phyloP scores from a whole-genome alignment of 2,329 filamentous ascomycete genomes.

The Hypoxylon sp. region DNA sequence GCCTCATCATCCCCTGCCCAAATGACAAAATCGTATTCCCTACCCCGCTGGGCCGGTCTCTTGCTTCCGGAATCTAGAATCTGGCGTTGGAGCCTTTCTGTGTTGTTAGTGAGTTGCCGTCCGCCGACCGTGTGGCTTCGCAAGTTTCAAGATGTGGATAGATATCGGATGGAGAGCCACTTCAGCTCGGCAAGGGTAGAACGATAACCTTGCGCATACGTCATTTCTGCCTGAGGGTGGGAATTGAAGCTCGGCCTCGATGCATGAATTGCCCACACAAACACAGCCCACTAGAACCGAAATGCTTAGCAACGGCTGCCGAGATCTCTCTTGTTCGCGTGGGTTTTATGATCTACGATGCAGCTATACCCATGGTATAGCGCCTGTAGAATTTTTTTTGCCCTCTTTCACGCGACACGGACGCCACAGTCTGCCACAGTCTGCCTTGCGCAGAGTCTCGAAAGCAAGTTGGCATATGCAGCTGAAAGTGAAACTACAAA shows the following conservation, averaged over 20 bases:
- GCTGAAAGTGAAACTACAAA: constrained; percentile 29
- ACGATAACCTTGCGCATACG: constrained; percentile 21
- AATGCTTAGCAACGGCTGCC: constrained; percentile 17
- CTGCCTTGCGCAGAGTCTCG: constrained; percentile 15
- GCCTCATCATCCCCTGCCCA: constrained; percentile 25
- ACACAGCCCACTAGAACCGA: constrained; percentile 26
- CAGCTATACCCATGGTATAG: constrained; percentile 12
- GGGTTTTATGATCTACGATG: constrained; percentile 30
- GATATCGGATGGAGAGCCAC: constrained; percentile 28
- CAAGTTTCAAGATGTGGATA: constrained; percentile 34
- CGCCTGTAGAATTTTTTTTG: constrained; percentile 19
- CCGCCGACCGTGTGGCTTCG: constrained; percentile 31
- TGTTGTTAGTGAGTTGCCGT: constrained; percentile 15
- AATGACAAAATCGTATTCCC: constrained; percentile 21
- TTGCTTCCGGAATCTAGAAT: neutral
- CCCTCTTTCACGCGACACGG: constrained; percentile 34
- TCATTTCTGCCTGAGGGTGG: constrained; percentile 27
- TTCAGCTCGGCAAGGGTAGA: constrained; percentile 39
- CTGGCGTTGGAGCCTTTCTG: neutral
- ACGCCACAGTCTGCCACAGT: constrained; percentile 26
- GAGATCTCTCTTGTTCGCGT: constrained; percentile 32
- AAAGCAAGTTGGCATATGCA: constrained; percentile 17
- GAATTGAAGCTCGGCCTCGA: constrained; percentile 10
- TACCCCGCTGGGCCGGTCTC: constrained; percentile 7
- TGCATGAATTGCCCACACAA: constrained; percentile 21